Conservation (phyloP, 306 rosid species). For the Corylus heterophylla region DNA sequence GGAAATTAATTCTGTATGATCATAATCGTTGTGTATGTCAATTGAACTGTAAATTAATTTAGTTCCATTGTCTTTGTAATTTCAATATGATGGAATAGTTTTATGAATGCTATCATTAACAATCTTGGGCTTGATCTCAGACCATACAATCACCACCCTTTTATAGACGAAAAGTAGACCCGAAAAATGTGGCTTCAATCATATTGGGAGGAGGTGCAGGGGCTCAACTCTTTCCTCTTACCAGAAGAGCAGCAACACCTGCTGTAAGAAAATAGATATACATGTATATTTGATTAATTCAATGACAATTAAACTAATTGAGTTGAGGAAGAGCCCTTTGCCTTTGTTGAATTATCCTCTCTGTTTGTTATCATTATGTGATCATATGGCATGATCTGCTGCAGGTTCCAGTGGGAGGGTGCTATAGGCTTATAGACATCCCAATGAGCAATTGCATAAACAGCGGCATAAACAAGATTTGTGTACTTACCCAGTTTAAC, state of each 20-base stretch:
- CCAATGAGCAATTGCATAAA: conserved; percentile 98
- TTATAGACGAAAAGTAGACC: conserved; percentile 58
- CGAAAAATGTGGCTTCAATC: conserved; percentile 78
- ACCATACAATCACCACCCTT: conserved; percentile 55
- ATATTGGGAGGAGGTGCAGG: conserved; percentile 91
- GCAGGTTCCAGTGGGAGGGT: conserved; percentile 92
- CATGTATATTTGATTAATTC: neutral
- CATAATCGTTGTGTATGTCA: neutral
- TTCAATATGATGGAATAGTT: conserved; percentile 13
- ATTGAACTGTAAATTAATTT: conserved; percentile 1
- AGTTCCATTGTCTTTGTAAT: conserved; percentile 2
- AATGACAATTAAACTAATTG: neutral
- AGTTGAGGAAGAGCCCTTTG: neutral
- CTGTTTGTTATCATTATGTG: neutral
- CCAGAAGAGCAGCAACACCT: conserved; percentile 75
- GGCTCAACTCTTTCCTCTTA: conserved; percentile 81
- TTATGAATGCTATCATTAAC: conserved; percentile 15
- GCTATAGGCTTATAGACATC: conserved; percentile 85
- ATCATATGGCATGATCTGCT: conserved; percentile 25
- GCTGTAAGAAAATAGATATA: conserved; percentile 55
- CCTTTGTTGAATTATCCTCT: neutral
- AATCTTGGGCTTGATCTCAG: conserved; percentile 45
- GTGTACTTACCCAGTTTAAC: conserved; percentile 76
- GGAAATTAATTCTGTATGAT: neutral
- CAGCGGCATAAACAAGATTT: conserved; percentile 82